These are phyloP conservation scores for Candida glaebosa DNA, from an alignment of 805 yeast genomes.

Conservation along the genomic window DNA sequence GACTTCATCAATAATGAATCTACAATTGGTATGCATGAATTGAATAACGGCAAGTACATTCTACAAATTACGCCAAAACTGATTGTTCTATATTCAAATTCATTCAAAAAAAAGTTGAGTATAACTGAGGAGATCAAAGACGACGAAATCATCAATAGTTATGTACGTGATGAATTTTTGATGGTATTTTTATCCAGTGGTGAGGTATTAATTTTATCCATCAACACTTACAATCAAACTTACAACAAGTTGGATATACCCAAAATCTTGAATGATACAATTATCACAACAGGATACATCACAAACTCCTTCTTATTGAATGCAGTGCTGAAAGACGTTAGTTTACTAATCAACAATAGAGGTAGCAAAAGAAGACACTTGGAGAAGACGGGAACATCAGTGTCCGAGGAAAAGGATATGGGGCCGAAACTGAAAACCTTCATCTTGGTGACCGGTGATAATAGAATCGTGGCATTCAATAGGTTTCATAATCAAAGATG, in stretches of 20 bases:
- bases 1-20: conserved; percentile 61
- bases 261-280: conserved; percentile 41
- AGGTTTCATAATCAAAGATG: conserved; percentile 53
- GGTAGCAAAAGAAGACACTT: conserved; percentile 30
- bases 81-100: conserved; percentile 56
- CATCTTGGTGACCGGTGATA: conserved; percentile 73
- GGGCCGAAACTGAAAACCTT: conserved; percentile 43
- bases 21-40: conserved; percentile 65
- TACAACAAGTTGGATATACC: conserved; percentile 37
- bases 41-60: conserved; percentile 53
- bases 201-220: conserved; percentile 55
- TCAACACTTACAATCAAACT: conserved; percentile 36
- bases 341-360: conserved; percentile 17
- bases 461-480: conserved; percentile 62
- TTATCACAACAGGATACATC: conserved; percentile 69
- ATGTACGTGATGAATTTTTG: conserved; percentile 59
- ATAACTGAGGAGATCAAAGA: conserved; percentile 20
- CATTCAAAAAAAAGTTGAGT: conserved; percentile 50
- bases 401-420: conserved; percentile 8
- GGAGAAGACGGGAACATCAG: background rate
- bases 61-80: conserved; percentile 72
- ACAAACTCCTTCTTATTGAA: conserved; percentile 39
- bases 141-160: conserved; percentile 61
- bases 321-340: conserved; percentile 29
- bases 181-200: conserved; percentile 66